Percentiles rank a stretch among this genome's conserved stretches.
phyloP scores from a whole-genome alignment of 2,329 filamentous ascomycete genomes.

The Pseudogymnoascus pannorum region DNA sequence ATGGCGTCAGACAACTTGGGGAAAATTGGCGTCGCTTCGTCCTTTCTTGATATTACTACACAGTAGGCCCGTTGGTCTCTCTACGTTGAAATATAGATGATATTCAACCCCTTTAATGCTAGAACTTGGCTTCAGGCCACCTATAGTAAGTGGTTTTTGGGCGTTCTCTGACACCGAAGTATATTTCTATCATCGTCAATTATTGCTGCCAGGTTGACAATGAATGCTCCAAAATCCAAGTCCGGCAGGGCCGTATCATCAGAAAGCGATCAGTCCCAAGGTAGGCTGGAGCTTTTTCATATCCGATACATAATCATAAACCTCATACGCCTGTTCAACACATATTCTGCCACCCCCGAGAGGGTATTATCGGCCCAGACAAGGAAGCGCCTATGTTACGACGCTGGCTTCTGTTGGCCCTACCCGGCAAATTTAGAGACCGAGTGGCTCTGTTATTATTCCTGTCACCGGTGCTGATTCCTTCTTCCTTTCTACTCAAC shows the following conservation, averaged over 20 bases:
- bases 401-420: neutral
- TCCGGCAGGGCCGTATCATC: too few species aligned
- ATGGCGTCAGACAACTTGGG: constrained; percentile 61
- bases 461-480: neutral
- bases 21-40: constrained; percentile 71
- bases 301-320: neutral
- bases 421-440: neutral
- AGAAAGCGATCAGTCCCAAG: neutral
- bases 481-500: neutral
- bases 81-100: neutral
- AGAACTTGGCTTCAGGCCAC: neutral
- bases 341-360: neutral
- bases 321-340: neutral
- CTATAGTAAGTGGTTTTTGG: neutral
- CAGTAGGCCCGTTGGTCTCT: neutral
- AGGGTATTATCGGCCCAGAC: neutral
- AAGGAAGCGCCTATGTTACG: neutral
- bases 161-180: neutral
- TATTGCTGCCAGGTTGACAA: neutral
- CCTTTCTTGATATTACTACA: constrained; percentile 16
- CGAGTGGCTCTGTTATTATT: neutral
- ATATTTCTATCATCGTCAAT: neutral
- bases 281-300: neutral
- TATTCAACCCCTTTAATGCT: neutral
- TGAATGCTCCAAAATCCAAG: neutral